Base-by-base conservation (phyloP, 495 filamentous ascomycete species). In the Neurospora terricola region DNA sequence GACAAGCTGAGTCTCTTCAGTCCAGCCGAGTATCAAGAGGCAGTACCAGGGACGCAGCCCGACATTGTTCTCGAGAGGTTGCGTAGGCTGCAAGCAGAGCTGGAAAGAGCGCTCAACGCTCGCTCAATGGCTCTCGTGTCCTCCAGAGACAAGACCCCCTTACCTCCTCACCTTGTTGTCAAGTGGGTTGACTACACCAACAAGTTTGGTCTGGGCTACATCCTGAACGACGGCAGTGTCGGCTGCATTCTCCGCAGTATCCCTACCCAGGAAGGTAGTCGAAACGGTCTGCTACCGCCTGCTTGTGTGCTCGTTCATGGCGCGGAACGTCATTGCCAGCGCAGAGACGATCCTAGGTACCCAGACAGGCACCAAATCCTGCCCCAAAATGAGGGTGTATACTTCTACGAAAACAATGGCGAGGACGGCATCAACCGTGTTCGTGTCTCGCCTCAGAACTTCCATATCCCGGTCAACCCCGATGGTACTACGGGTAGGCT, bases 181-280 rank as follows among this genome's bases (percentile, higher is more conserved):
- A 96, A 95, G 78, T 97, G 93, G 93, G 93, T 97, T n/a, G 93
- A 97, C 76, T 97, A 96, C 76, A 94, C 93, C 36, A 96, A 96
- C 80, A 93, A 93, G 75, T 94, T 94, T 77, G 93, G 93, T 1
- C 86, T 95, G 45, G 93, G 93, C 5, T 97, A 96, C 75, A 92
- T 94, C 45, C 81, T 97, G 39, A 93, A 91, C 69, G 92, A 96
- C 78, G 93, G 93, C 11, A 93, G 90, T 70, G 90, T 94, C 43
- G 93, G 92, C 5, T 94, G 92, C 75, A 90, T 95, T 18, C 91
- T 94, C 71, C 92, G 90, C 39, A 82, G 79, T 70, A 83, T 84
- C 45, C 81, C 84, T 16, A 77, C 82, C 2, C 81, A 76, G 62
- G 91, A 88, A 8, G 81, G 82, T 6, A 76, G 79, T 5, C 79